Evolutionary conservation across 495 filamentous ascomycete species (phyloP).

Genomic region (Penicillium roqueforti): DNA sequence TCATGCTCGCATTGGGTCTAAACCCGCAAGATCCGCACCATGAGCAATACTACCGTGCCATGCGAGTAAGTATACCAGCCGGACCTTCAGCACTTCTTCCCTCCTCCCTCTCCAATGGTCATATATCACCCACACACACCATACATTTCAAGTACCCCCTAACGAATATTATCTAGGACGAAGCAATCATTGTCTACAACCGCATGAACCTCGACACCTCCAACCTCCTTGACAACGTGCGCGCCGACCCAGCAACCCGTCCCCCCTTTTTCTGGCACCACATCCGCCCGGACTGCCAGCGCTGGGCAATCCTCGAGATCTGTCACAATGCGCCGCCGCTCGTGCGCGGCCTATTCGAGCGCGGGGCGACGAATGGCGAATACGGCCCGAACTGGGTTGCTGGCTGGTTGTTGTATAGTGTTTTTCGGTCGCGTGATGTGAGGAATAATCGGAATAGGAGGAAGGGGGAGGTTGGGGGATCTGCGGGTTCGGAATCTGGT

Average conservation of each 20-base stretch:
- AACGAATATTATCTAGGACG: constrained; percentile 32
- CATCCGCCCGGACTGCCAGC: constrained; percentile 40
- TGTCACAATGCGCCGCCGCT: constrained; percentile 32
- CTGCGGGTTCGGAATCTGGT: constrained; percentile 23
- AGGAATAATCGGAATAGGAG: constrained; percentile 49
- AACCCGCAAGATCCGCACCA: constrained; percentile 38
- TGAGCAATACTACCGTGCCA: constrained; percentile 43
- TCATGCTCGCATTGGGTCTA: constrained; percentile 41
- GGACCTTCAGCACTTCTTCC: background rate
- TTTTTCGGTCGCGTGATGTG: constrained; percentile 55
- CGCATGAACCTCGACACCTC: constrained; percentile 37
- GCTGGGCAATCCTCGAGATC: constrained; percentile 40
- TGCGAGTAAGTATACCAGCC: constrained; percentile 32
- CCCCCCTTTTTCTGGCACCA: constrained; percentile 48
- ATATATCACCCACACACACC: background rate
- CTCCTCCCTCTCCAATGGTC: background rate
- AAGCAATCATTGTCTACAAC: constrained; percentile 46
- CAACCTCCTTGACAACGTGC: constrained; percentile 39
- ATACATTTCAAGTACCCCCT: background rate
- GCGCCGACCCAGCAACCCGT: constrained; percentile 29
- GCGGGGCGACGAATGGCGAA: constrained; percentile 37
- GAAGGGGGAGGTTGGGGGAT: constrained; percentile 30
- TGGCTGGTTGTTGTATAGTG: constrained; percentile 55
- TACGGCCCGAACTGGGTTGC: constrained; percentile 55
- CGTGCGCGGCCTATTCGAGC: constrained; percentile 39